Evolutionary conservation across 495 filamentous ascomycete genomes (phyloP).

Genomic region (Xylaria venustula): DNA sequence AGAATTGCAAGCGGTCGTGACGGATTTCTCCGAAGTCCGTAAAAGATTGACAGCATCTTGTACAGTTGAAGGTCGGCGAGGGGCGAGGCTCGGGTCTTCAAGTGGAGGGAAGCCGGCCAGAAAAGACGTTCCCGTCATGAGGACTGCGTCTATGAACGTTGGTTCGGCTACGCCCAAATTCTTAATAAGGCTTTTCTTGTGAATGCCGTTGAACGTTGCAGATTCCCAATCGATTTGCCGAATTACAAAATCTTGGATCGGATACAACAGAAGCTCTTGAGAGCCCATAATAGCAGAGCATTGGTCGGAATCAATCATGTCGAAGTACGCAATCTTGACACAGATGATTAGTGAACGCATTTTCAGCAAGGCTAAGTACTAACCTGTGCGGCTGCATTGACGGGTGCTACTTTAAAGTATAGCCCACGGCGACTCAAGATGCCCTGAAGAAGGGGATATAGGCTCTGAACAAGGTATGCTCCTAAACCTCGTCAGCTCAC

Average conservation of each 20-base stretch:
- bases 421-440: conserved; percentile 67
- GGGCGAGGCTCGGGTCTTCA: conserved; percentile 48
- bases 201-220: conserved; percentile 66
- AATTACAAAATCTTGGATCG: conserved; percentile 74
- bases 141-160: conserved; percentile 75
- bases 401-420: conserved; percentile 84
- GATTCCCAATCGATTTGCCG: conserved; percentile 70
- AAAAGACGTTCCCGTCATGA: conserved; percentile 82
- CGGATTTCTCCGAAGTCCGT: conserved; percentile 59
- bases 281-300: conserved; percentile 80
- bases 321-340: conserved; percentile 79
- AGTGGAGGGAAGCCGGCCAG: conserved; percentile 75
- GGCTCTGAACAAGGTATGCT: conserved; percentile 55
- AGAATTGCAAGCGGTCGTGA: conserved; percentile 63
- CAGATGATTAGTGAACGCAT: conserved; percentile 21
- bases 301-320: conserved; percentile 63
- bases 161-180: conserved; percentile 67
- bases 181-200: conserved; percentile 66
- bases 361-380: conserved; percentile 8
- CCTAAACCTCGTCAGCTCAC: conserved; percentile 39
- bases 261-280: conserved; percentile 85
- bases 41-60: conserved; percentile 71
- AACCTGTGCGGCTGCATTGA: conserved; percentile 87
- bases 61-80: conserved; percentile 53
- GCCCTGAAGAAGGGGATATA: conserved; percentile 72